Percentiles rank a stretch among this genome's conserved stretches.
These are phyloP conservation scores for Ceratobasidium sp. DNA, from an alignment of 1,284 basidiomycete genomes.

Conservation along the genomic window DNA sequence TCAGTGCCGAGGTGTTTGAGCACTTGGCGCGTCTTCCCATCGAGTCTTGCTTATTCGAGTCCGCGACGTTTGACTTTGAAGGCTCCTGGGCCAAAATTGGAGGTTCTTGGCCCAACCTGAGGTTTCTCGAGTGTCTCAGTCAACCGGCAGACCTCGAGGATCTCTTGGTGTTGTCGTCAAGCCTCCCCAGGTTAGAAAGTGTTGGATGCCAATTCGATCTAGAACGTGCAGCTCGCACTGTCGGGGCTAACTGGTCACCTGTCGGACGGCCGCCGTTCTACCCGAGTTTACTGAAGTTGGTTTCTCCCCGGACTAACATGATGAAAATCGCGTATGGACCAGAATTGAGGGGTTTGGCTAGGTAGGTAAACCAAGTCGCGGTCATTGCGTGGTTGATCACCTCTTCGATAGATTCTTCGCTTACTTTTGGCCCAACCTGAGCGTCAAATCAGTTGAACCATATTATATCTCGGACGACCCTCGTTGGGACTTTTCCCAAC, in stretches of 20 bases:
- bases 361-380: too few species aligned
- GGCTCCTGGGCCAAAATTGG: background rate
- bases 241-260: background rate
- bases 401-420: background rate
- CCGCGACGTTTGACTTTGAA: background rate
- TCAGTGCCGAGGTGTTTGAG: background rate
- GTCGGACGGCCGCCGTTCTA: background rate
- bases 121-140: background rate
- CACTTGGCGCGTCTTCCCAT: background rate
- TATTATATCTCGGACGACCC: too few species aligned
- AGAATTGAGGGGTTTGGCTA: too few species aligned
- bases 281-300: too few species aligned
- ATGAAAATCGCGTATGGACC: too few species aligned
- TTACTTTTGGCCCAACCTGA: constrained; percentile 3
- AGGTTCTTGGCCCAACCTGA: background rate
- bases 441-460: too few species aligned
- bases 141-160: too few species aligned
- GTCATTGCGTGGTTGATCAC: too few species aligned
- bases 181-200: background rate
- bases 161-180: background rate
- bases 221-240: background rate
- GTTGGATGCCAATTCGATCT: background rate
- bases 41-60: background rate
- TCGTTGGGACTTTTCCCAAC: too few species aligned
- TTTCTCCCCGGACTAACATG: too few species aligned